phyloP scores from a whole-genome alignment of 2,329 filamentous ascomycete species.

The Apiospora arundinis region DNA sequence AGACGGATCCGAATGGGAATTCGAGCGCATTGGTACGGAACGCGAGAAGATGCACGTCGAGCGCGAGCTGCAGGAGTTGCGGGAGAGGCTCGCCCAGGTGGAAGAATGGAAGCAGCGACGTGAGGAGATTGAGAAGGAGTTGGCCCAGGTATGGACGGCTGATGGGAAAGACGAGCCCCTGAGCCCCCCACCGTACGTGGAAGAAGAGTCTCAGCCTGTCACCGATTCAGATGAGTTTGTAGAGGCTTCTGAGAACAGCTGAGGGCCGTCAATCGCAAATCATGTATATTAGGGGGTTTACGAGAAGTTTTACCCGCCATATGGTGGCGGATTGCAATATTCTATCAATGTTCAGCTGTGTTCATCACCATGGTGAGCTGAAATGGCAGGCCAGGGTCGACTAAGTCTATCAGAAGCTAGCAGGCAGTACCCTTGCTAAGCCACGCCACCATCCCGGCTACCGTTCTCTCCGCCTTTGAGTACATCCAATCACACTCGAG shows the following conservation, averaged over 20 bases:
- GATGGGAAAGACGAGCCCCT: constrained; percentile 55
- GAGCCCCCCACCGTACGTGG: constrained; percentile 53
- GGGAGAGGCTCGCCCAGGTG: constrained; percentile 80
- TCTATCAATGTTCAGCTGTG: background rate
- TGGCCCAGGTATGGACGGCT: constrained; percentile 67
- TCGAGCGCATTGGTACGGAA: constrained; percentile 92
- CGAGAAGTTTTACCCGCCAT: background rate
- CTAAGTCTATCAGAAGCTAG: background rate
- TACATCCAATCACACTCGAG: background rate
- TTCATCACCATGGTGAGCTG: background rate
- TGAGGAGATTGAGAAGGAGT: constrained; percentile 82
- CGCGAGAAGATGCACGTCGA: constrained; percentile 93
- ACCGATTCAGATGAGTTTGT: constrained; percentile 25
- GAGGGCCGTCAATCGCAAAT: background rate
- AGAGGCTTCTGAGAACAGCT: constrained; percentile 22
- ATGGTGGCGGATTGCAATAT: background rate
- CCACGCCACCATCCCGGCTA: constrained; percentile 13
- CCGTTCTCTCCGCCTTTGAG: background rate
- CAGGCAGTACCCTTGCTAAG: constrained; percentile 3
- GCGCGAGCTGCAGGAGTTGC: constrained; percentile 85
- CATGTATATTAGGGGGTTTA: background rate
- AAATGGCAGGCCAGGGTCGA: background rate
- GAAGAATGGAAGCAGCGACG: constrained; percentile 82
- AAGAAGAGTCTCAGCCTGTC: constrained; percentile 18
- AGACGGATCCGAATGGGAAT: constrained; percentile 85